These are phyloP conservation scores for Phialophora expanda DNA, from an alignment of 2,329 filamentous ascomycete species.

Conservation along the genomic window DNA sequence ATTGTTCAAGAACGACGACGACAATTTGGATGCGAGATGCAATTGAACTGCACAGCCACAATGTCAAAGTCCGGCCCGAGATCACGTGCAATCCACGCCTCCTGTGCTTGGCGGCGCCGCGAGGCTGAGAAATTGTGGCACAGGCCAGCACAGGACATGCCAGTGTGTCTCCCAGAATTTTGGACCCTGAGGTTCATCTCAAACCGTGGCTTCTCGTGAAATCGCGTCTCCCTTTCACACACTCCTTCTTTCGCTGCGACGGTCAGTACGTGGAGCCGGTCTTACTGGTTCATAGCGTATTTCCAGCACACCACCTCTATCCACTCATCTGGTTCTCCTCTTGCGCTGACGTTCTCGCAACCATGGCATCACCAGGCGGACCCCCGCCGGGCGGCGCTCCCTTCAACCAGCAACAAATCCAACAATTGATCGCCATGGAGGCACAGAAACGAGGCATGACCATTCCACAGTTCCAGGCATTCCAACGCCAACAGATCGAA, in stretches of 20 bases:
- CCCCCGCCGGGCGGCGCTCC: conserved; percentile 28
- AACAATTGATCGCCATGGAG: conserved; percentile 55
- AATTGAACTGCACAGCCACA: background rate
- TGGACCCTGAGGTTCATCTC: background rate
- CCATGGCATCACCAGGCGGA: conserved; percentile 43
- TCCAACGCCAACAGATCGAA: conserved; percentile 54
- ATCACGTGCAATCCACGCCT: background rate
- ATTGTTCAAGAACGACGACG: background rate
- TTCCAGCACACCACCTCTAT: background rate
- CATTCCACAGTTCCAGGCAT: conserved; percentile 74
- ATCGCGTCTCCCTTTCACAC: background rate
- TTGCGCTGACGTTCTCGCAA: conserved; percentile 11
- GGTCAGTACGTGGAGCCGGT: background rate
- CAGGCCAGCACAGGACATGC: background rate
- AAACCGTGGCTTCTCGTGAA: conserved; percentile 1
- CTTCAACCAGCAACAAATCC: conserved; percentile 35
- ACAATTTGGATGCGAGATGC: background rate
- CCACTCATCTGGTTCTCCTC: background rate
- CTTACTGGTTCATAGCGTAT: background rate
- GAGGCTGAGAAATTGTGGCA: background rate
- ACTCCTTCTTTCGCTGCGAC: background rate
- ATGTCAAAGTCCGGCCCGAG: too few species aligned
- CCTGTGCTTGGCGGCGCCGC: too few species aligned
- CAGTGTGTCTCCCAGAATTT: conserved; percentile 1
- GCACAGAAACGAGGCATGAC: conserved; percentile 84